Evolutionary conservation across 768 basidiomycete genomes (phyloP).

Genomic region (Leccinum longicurvipes): DNA sequence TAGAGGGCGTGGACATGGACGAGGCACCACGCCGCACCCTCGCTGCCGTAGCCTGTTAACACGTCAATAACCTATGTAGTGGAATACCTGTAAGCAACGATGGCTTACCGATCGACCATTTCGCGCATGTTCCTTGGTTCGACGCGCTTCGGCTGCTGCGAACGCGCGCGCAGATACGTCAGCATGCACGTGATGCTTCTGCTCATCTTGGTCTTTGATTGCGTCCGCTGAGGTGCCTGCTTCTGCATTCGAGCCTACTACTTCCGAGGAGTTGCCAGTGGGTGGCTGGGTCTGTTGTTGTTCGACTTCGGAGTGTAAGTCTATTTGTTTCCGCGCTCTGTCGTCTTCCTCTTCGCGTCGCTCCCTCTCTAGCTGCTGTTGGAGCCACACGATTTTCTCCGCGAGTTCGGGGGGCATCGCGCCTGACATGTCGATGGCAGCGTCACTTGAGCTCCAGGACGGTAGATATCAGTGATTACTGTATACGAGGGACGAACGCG

Average conservation of each 20-base stretch:
- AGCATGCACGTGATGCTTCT: background rate
- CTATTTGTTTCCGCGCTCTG: background rate
- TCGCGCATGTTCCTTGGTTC: background rate
- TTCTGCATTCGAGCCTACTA: background rate
- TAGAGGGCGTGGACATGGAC: background rate
- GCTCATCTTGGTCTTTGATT: background rate
- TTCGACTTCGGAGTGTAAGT: too few species aligned
- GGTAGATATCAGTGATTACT: background rate
- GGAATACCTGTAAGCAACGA: background rate
- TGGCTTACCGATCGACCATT: background rate
- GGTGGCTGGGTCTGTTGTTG: background rate
- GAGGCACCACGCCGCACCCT: background rate
- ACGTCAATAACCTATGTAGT: background rate
- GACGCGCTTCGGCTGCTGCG: background rate
- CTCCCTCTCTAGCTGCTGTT: background rate
- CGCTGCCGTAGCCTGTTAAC: background rate
- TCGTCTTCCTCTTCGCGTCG: background rate
- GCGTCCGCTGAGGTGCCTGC: background rate
- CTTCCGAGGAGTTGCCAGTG: too few species aligned
- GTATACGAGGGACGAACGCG: too few species aligned
- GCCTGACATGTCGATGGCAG: background rate
- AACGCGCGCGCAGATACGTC: background rate
- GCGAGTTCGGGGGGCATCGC: background rate
- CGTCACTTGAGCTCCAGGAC: background rate
- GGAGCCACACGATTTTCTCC: background rate